Evolutionary conservation across 805 yeast genomes (phyloP), one percentile per base, ranked within the genome.

Genomic region (Yamadazyma scolyti): DNA sequence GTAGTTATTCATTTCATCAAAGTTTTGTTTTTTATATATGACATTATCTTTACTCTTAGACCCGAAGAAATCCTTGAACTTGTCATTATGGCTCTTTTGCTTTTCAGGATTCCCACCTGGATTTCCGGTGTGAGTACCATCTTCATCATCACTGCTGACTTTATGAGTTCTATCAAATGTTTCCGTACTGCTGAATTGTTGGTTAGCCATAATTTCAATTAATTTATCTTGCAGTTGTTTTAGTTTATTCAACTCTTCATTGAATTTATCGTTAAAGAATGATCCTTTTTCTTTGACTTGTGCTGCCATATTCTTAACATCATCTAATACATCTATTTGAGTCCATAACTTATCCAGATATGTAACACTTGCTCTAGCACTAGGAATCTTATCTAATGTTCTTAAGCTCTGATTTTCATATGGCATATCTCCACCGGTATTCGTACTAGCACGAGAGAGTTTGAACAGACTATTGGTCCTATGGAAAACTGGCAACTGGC

Each of bases 261-360:
- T 62, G 48, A 80, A 82, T 24, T 61, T 53, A 4, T 57, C 63
- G 33, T 72, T 73, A 48, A 78, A 77, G 46, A 65, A 73, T n/a
- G 70, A 66, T 24, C 68, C 69, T 28, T 54, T 69, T 41, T 46
- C 43, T 27, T 58, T 46, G 4, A 70, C 68, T 24, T 68, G 64
- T 11, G 47, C 46, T 1, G 85, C 76, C 64, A 81, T 67, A 30
- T 65, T 66, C 34, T 73, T 72, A 6, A 87, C 93, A 41, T 85
- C 95, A 42, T 86, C 89, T 40, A 90, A 65, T 0, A 84, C 81
- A 46, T 84, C 95, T 29, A 88, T 79, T 44, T 86, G 94, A 5
- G 90, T 79, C 95, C 95, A 89, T 27, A 85, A 65, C 47, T 73
- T 71, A 55, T 85, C 95, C 57, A 79, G 88, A 38, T 74, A 63